A percentile compares a stretch with the other conserved stretches of the same genome.
These are phyloP conservation scores for Lotmaria passim DNA, from an alignment of 208 protist species.

Conservation along the genomic window DNA sequence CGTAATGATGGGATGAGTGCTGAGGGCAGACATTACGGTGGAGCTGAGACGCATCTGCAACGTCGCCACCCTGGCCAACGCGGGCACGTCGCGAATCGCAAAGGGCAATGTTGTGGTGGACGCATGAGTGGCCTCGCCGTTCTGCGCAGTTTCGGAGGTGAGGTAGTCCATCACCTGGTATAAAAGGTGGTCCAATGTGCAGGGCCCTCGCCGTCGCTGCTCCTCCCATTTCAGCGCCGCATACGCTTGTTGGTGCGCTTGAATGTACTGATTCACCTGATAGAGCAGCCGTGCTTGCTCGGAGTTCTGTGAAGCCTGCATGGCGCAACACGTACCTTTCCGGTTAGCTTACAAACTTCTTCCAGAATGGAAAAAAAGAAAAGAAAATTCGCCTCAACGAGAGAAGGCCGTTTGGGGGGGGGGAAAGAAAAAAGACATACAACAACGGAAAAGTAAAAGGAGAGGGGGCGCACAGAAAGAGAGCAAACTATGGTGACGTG, in stretches of 20 bases:
- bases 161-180: slow-evolving; percentile 7
- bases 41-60: slow-evolving; percentile 61
- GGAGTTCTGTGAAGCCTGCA: neutral
- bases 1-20: slow-evolving; percentile 76
- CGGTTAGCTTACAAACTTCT: no score
- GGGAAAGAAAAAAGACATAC: no score
- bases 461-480: no score
- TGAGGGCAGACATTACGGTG: slow-evolving; percentile 56
- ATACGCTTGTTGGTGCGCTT: slow-evolving; percentile 17
- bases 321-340: neutral
- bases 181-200: slow-evolving; percentile 25
- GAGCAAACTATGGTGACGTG: no score
- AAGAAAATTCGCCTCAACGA: no score
- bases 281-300: slow-evolving; percentile 3
- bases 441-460: no score
- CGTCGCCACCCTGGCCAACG: slow-evolving; percentile 46
- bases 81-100: slow-evolving; percentile 55
- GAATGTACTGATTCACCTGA: slow-evolving; percentile 15
- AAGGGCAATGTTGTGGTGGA: slow-evolving; percentile 48
- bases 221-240: neutral
- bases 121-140: neutral
- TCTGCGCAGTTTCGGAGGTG: neutral
- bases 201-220: slow-evolving; percentile 30
- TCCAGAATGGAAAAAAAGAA: neutral
- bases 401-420: no score